Conservation (phyloP, 192 early-diverging fungal genomes). For the Coemansia sp. region DNA sequence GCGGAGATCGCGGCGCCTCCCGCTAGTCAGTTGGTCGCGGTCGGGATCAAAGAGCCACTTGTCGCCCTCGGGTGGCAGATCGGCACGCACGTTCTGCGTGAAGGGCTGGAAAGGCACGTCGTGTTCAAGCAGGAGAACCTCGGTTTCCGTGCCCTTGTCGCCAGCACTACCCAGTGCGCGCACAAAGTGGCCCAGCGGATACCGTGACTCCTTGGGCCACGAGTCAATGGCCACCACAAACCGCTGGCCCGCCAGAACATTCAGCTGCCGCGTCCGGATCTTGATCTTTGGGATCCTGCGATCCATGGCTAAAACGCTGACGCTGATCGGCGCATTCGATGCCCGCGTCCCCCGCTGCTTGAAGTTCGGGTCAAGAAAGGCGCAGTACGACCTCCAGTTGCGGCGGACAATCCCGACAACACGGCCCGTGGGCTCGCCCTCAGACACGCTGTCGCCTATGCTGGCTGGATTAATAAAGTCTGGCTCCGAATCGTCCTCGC, state of each 20-base stretch:
- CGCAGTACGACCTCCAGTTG: conserved; percentile 94
- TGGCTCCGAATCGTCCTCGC: not conserved
- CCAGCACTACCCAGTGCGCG: conserved; percentile 86
- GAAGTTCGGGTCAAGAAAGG: conserved; percentile 78
- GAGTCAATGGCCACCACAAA: conserved; percentile 92
- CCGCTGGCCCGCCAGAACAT: conserved; percentile 72
- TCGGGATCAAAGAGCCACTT: conserved; percentile 80
- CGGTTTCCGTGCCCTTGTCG: conserved; percentile 93
- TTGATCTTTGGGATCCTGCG: conserved; percentile 90
- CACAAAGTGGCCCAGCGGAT: conserved; percentile 92
- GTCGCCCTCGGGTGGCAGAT: conserved; percentile 86
- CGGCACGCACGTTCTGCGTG: conserved; percentile 77
- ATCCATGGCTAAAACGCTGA: conserved; percentile 89
- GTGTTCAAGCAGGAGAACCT: conserved; percentile 94
- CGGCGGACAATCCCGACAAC: conserved; percentile 93
- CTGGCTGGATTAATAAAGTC: conserved; percentile 26
- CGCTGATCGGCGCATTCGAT: conserved; percentile 53
- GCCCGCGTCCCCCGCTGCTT: conserved; percentile 60
- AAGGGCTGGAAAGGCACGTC: conserved; percentile 96
- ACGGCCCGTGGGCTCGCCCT: conserved; percentile 75
- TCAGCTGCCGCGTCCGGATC: conserved; percentile 88
- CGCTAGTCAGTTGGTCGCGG: conserved; percentile 54
- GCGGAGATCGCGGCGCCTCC: conserved; percentile 78
- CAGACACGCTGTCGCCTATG: conserved; percentile 17
- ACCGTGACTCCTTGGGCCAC: conserved; percentile 79